Conservation (phyloP, 2,329 filamentous ascomycete species). For the Aspergillus awamori region DNA sequence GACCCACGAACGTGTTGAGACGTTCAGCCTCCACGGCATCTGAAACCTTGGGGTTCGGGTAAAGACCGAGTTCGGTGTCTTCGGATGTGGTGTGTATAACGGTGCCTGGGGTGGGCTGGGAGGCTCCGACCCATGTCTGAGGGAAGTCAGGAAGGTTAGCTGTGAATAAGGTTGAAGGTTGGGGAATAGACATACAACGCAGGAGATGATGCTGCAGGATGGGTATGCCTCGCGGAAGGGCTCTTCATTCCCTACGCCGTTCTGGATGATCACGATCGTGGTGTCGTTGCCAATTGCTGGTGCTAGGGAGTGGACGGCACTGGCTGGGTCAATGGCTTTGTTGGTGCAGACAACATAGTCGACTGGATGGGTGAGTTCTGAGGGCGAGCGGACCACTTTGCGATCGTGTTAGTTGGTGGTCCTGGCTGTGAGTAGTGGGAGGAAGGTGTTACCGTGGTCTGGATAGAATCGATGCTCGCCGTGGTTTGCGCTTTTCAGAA, state of each 20-base stretch:
- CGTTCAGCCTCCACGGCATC: constrained; percentile 19
- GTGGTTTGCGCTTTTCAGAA: constrained; percentile 47
- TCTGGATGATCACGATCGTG: constrained; percentile 45
- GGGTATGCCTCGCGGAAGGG: constrained; percentile 40
- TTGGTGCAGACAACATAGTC: constrained; percentile 46
- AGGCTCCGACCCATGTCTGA: constrained; percentile 53
- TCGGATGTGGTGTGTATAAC: constrained; percentile 57
- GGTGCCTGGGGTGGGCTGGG: constrained; percentile 53
- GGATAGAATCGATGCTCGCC: constrained; percentile 40
- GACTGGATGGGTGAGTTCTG: constrained; percentile 35
- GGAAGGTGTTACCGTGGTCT: constrained; percentile 36
- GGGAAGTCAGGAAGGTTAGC: background rate
- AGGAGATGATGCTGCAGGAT: constrained; percentile 37
- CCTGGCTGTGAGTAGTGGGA: background rate
- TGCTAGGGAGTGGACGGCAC: constrained; percentile 38
- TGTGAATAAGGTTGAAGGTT: background rate
- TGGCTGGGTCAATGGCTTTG: constrained; percentile 47
- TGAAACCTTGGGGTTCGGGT: constrained; percentile 38
- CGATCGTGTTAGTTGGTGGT: background rate
- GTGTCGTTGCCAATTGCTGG: constrained; percentile 42
- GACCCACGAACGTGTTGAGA: constrained; percentile 45
- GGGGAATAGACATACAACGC: constrained; percentile 44
- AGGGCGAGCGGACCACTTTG: constrained; percentile 43
- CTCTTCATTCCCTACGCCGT: constrained; percentile 48
- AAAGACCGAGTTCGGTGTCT: constrained; percentile 59